A percentile compares a stretch with the other conserved stretches of the same genome.
These are phyloP conservation scores for Bimuria novae-zelandiae DNA, from an alignment of 2,329 filamentous ascomycete genomes.

Conservation along the genomic window DNA sequence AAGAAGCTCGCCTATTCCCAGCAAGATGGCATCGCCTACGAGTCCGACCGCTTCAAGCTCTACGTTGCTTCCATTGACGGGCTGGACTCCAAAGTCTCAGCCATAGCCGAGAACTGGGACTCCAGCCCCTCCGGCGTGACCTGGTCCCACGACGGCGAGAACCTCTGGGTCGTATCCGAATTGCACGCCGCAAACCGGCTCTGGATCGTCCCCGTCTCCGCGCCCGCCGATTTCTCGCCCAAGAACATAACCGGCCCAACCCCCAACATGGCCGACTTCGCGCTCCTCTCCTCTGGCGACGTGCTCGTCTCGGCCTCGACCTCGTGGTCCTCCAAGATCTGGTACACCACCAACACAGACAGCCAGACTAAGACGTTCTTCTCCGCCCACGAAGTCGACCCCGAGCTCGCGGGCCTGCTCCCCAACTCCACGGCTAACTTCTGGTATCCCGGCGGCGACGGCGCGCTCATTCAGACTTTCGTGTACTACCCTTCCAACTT, in stretches of 20 bases:
- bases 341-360: constrained; percentile 34
- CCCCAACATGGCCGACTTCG: constrained; percentile 47
- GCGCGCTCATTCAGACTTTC: constrained; percentile 65
- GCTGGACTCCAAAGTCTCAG: constrained; percentile 27
- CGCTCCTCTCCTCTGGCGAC: constrained; percentile 62
- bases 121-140: constrained; percentile 32
- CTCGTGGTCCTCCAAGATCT: constrained; percentile 40
- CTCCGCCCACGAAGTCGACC: constrained; percentile 68
- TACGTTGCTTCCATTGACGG: constrained; percentile 43
- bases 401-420: constrained; percentile 68
- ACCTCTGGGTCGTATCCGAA: constrained; percentile 41
- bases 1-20: constrained; percentile 78
- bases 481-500: constrained; percentile 69
- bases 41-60: constrained; percentile 72
- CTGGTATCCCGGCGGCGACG: constrained; percentile 69
- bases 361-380: constrained; percentile 49
- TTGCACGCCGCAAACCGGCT: constrained; percentile 49
- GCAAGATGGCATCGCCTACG: constrained; percentile 67
- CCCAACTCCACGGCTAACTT: constrained; percentile 67
- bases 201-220: constrained; percentile 64
- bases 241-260: constrained; percentile 51
- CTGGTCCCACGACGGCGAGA: constrained; percentile 37
- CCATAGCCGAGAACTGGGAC: constrained; percentile 43
- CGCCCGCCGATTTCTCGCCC: constrained; percentile 54
- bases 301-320: constrained; percentile 48